These are phyloP conservation scores for Candida koratica DNA, from an alignment of 805 yeast genomes.

Conservation along the genomic window DNA sequence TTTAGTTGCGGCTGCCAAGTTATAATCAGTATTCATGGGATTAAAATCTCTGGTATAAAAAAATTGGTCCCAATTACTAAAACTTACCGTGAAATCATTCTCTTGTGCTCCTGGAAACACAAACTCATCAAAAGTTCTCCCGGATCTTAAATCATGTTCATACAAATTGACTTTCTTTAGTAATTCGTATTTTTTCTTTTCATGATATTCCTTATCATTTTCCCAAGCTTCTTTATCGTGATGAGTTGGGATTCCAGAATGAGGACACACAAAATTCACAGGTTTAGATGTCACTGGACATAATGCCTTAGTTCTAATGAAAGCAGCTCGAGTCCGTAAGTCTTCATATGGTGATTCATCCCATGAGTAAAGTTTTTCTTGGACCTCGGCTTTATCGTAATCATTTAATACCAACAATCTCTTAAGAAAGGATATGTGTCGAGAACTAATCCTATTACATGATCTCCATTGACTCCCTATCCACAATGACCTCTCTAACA, in stretches of 20 bases:
- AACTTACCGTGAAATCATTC: conserved; percentile 68
- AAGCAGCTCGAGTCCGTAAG: conserved; percentile 85
- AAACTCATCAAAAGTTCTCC: conserved; percentile 92
- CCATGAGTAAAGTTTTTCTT: conserved; percentile 54
- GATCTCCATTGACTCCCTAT: background rate
- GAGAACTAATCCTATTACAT: conserved; percentile 7
- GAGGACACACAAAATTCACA: conserved; percentile 84
- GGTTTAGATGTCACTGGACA: conserved; percentile 87
- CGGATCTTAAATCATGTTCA: conserved; percentile 93
- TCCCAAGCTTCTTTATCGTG: conserved; percentile 89
- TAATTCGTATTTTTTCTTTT: conserved; percentile 59
- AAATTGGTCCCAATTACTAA: conserved; percentile 86
- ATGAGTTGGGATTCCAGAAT: conserved; percentile 95
- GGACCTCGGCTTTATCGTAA: conserved; percentile 22
- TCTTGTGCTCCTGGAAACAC: conserved; percentile 84
- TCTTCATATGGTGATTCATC: conserved; percentile 88
- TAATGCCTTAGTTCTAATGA: conserved; percentile 77
- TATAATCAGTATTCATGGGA: conserved; percentile 96
- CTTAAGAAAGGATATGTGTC: conserved; percentile 37
- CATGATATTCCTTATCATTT: conserved; percentile 68
- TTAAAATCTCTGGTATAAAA: conserved; percentile 89
- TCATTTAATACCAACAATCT: conserved; percentile 35
- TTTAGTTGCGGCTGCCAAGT: conserved; percentile 91
- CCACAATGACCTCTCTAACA: background rate
- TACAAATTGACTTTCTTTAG: conserved; percentile 84